Conservation (phyloP, 768 basidiomycete species). For the Termitomyces sp. region DNA sequence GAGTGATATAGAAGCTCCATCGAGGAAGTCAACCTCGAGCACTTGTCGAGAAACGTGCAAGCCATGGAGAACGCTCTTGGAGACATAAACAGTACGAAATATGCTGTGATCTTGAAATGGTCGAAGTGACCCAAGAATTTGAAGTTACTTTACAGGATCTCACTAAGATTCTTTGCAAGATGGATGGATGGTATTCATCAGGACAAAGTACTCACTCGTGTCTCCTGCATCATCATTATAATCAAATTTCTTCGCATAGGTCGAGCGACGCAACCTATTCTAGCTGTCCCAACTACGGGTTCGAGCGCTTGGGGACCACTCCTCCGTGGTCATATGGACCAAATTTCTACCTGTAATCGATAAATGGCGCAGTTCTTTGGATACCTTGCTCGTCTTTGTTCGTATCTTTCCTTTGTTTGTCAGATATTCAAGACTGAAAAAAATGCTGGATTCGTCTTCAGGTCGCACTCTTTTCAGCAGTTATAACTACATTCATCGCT, state of each 20-base stretch:
- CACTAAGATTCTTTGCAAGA: not conserved
- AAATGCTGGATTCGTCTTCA: not conserved
- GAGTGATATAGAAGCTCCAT: not conserved
- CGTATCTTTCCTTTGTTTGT: not conserved
- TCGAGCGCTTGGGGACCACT: conserved; percentile 13
- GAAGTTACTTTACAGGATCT: not conserved
- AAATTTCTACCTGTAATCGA: conserved; percentile 9
- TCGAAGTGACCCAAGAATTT: not conserved
- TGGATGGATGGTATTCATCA: not conserved
- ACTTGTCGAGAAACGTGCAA: not conserved
- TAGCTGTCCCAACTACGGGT: conserved; percentile 4
- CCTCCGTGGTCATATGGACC: conserved; percentile 4
- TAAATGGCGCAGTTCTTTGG: conserved; percentile 11
- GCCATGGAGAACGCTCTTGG: not conserved
- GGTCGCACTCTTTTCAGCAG: conserved; percentile 15
- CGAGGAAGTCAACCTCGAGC: not conserved
- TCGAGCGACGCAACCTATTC: not conserved
- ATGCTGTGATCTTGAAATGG: not conserved
- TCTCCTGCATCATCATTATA: not conserved
- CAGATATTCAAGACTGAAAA: not conserved
- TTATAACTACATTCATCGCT: conserved; percentile 13
- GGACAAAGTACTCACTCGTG: not conserved
- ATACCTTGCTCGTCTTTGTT: conserved; percentile 11
- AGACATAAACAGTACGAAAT: not conserved
- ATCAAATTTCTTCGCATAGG: not conserved